phyloP scores from a whole-genome alignment of 2,329 filamentous ascomycete genomes.

The Ophiostoma populinum region DNA sequence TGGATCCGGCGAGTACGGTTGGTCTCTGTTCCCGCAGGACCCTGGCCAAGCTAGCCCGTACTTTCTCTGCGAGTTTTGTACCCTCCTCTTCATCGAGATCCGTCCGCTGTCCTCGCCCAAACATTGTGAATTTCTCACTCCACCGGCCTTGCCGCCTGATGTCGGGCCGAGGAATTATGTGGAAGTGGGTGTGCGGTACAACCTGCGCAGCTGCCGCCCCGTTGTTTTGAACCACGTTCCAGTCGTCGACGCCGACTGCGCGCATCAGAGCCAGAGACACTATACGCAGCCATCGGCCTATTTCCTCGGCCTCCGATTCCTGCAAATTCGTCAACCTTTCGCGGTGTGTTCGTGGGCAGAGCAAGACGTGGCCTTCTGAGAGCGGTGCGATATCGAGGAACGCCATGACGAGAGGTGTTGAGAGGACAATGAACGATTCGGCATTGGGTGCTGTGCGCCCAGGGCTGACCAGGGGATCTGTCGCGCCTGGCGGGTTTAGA shows the following conservation, averaged over 20 bases:
- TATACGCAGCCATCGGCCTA: conserved; percentile 52
- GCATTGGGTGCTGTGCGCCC: conserved; percentile 22
- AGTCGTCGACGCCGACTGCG: conserved; percentile 59
- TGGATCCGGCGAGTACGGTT: too few species aligned
- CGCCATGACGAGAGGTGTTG: conserved; percentile 59
- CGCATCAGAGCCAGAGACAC: conserved; percentile 53
- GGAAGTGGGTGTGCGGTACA: conserved; percentile 86
- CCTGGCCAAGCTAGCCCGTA: conserved; percentile 2
- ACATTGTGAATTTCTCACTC: conserved; percentile 64
- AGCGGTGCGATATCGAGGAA: conserved; percentile 92
- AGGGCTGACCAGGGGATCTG: conserved; percentile 18
- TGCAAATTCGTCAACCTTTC: conserved; percentile 60
- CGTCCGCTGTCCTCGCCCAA: conserved; percentile 53
- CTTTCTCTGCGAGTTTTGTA: conserved; percentile 29
- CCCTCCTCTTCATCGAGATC: conserved; percentile 67
- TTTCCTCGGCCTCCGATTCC: conserved; percentile 43
- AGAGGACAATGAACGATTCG: conserved; percentile 51
- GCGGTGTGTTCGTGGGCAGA: conserved; percentile 62
- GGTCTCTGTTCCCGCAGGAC: not conserved
- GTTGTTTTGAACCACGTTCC: conserved; percentile 97
- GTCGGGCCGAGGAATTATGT: conserved; percentile 75
- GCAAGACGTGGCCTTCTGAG: conserved; percentile 63
- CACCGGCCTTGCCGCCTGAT: conserved; percentile 33
- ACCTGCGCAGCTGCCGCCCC: conserved; percentile 80
- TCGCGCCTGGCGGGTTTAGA: conserved; percentile 22